Evolutionary conservation across 352 stramenopile genomes (phyloP), one percentile per base, ranked within the genome.

Genomic region (Phytophthora rubi): DNA sequence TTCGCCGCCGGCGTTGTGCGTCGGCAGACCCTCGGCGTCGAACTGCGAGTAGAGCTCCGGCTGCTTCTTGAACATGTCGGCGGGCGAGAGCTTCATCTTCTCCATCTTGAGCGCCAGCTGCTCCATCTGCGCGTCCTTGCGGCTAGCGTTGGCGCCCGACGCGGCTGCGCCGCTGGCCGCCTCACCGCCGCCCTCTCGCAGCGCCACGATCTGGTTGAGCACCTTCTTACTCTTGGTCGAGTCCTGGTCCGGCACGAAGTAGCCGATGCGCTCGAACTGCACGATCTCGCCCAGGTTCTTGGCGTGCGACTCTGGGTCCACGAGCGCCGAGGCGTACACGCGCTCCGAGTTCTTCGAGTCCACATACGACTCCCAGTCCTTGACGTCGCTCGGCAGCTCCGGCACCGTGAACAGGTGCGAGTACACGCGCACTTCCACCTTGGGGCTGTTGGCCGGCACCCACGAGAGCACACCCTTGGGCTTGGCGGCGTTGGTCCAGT

Each of bases 201-300:
- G 85, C 10, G 90, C 92, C 35, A 99, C 97, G 35, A 98, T 98
- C 66, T 98, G 92, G 81, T 99, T 99, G 59, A 99, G 93, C 18
- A 99, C 96, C 67, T 98, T 89, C 56, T 85, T 89, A 62, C 89
- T 91, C 33, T 86, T 65, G 4, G 89, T 97, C 57, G 96, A 98
- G 79, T 99, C 97, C 62, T 94, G 83, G 81, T 99, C 98, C 8
- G 93, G 83, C 35, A 98, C 95, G 84, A 99, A 99, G 84, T 99
- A 99, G 23, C 97, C 98, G 6, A 99, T 81, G 42, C 97, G 91
- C 78, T 99, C 98, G 79, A 99, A 98, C 85, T 99, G 97, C 65
- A 99, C 92, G 26, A 94, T 82, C 15, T 82, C 66, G 59, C 89
- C 89, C 26, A 89, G 32, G 54, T 75, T 90, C 59, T 81, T 85